Conservation (phyloP, 345 rosid genomes). For the Eutrema yunnanense region DNA sequence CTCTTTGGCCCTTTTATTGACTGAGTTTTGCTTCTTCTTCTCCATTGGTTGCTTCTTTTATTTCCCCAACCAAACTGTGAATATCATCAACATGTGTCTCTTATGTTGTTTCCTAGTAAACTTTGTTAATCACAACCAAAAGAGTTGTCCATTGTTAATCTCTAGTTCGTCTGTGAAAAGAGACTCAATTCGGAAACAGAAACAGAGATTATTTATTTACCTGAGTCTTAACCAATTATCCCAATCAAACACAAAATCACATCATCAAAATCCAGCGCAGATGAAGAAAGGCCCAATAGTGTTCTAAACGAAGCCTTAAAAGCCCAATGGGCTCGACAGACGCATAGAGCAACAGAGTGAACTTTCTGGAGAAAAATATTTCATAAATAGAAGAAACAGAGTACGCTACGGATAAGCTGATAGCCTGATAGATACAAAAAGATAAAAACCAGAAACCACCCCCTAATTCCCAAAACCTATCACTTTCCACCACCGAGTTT, state of each 20-base stretch:
- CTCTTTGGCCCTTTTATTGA: neutral
- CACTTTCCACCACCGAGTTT: slow-evolving; percentile 14
- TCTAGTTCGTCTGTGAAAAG: neutral
- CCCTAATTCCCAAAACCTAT: slow-evolving; percentile 10
- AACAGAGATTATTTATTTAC: neutral
- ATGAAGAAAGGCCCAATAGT: too few species aligned
- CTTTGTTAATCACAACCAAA: neutral
- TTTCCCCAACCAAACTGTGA: slow-evolving; percentile 10
- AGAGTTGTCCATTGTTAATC: neutral
- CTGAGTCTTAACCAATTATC: neutral
- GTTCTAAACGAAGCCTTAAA: neutral
- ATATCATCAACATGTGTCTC: slow-evolving; percentile 1
- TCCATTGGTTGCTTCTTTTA: neutral
- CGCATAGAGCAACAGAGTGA: neutral
- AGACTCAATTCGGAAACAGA: neutral
- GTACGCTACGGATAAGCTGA: slow-evolving; percentile 9
- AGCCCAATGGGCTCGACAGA: neutral
- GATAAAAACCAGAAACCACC: neutral
- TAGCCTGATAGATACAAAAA: slow-evolving; percentile 18
- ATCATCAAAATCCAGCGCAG: too few species aligned
- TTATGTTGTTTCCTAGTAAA: neutral
- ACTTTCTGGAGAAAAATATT: neutral
- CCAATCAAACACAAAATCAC: too few species aligned
- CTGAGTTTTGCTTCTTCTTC: neutral
- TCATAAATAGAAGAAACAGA: slow-evolving; percentile 15